Conservation (phyloP, 108 stramenopile genomes). For the Bacterosira constricta region DNA sequence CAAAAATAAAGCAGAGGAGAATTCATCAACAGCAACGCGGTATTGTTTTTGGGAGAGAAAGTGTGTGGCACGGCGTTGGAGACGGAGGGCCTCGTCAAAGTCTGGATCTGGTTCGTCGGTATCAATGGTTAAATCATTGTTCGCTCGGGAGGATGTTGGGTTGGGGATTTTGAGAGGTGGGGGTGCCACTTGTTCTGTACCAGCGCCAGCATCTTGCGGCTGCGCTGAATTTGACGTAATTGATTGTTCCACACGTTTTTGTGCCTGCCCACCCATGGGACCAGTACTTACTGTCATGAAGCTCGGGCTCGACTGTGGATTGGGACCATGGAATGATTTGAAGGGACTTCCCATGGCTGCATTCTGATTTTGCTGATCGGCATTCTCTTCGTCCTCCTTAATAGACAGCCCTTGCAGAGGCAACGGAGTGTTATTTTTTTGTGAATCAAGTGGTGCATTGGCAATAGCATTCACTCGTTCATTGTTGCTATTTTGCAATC, state of each 20-base stretch:
- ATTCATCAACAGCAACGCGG: slow-evolving; percentile 81
- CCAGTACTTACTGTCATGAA: slow-evolving; percentile 42
- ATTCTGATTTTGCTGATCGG: not conserved
- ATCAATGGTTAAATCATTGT: slow-evolving; percentile 13
- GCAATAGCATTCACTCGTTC: slow-evolving; percentile 23
- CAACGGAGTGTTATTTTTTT: not conserved
- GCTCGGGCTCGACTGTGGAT: slow-evolving; percentile 17
- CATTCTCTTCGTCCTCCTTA: slow-evolving; percentile 29
- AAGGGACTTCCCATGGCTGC: slow-evolving; percentile 12
- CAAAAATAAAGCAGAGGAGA: slow-evolving; percentile 84
- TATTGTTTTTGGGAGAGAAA: slow-evolving; percentile 79
- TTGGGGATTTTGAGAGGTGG: not conserved
- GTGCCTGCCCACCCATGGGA: slow-evolving; percentile 48
- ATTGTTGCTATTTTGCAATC: slow-evolving; percentile 17
- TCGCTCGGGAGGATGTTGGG: not conserved
- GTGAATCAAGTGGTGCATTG: not conserved
- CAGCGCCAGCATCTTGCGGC: not conserved
- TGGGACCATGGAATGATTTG: slow-evolving; percentile 2
- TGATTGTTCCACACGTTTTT: slow-evolving; percentile 27
- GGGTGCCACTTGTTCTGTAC: too few relatives aligned
- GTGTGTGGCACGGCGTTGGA: slow-evolving; percentile 75
- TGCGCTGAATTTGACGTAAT: not conserved
- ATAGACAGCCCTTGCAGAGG: slow-evolving; percentile 21
- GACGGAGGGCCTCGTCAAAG: slow-evolving; percentile 89
- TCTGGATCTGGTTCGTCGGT: slow-evolving; percentile 75